phyloP scores from a whole-genome alignment of 148 eudicot species.

The Fallopia convolvulus region DNA sequence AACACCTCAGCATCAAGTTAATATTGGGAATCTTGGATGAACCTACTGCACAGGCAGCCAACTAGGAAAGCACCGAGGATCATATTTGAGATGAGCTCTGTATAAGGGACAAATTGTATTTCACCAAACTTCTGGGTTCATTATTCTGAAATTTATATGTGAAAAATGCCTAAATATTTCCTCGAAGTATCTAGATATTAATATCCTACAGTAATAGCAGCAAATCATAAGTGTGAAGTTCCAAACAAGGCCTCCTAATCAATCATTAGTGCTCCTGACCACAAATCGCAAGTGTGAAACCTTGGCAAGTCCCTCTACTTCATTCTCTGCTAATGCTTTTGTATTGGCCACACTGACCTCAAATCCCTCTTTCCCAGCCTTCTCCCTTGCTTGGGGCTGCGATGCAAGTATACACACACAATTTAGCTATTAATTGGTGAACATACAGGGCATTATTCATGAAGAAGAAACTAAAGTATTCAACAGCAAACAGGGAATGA shows the following conservation, averaged over 20 bases:
- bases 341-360: constrained; percentile 81
- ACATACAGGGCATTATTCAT: not conserved
- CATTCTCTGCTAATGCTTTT: constrained; percentile 98
- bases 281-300: constrained; percentile 19
- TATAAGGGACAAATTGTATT: not conserved
- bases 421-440: not conserved
- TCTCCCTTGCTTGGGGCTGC: constrained; percentile 98
- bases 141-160: no score
- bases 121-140: not conserved
- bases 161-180: not conserved
- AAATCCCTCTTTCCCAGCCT: constrained; percentile 89
- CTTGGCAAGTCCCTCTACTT: constrained; percentile 98
- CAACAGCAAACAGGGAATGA: not conserved
- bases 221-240: not conserved
- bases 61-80: not conserved
- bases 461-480: not conserved
- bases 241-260: no score
- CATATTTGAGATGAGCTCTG: not conserved
- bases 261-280: no score
- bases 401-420: constrained; percentile 21
- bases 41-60: not conserved
- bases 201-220: no score
- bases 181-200: not conserved
- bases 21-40: not conserved
- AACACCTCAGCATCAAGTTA: not conserved